These are phyloP conservation scores for Vaccinium darrowii DNA, from an alignment of 148 eudicot species.

Conservation along the genomic window DNA sequence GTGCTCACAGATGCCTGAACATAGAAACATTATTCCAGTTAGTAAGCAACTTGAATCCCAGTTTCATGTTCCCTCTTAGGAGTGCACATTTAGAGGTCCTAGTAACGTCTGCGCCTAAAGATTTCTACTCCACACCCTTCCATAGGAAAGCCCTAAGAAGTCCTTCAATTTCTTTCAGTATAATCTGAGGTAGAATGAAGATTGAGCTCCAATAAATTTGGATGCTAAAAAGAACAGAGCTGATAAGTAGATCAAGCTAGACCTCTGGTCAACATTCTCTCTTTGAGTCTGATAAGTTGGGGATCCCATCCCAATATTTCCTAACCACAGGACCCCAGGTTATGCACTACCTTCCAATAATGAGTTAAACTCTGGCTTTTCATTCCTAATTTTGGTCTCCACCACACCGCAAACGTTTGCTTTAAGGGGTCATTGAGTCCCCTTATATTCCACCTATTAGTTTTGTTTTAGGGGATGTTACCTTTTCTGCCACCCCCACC, in stretches of 20 bases:
- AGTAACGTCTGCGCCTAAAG: no score
- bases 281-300: neutral
- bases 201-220: neutral
- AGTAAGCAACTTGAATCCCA: neutral
- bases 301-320: neutral
- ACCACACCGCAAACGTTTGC: neutral
- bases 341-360: neutral
- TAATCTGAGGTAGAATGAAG: neutral
- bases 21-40: neutral
- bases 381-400: neutral
- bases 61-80: neutral
- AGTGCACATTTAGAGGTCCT: no score
- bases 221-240: neutral
- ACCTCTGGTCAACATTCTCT: neutral
- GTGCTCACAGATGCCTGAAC: neutral
- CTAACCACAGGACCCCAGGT: neutral
- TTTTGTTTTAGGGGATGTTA: no score
- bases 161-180: no score
- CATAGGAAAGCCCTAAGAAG: no score
- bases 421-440: no score
- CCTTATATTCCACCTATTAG: no score
- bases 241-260: neutral
- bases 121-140: no score
- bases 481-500: no score
- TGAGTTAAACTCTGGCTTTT: neutral